phyloP scores from a whole-genome alignment of 495 filamentous ascomycete species.

The Ramalina intermedia region DNA sequence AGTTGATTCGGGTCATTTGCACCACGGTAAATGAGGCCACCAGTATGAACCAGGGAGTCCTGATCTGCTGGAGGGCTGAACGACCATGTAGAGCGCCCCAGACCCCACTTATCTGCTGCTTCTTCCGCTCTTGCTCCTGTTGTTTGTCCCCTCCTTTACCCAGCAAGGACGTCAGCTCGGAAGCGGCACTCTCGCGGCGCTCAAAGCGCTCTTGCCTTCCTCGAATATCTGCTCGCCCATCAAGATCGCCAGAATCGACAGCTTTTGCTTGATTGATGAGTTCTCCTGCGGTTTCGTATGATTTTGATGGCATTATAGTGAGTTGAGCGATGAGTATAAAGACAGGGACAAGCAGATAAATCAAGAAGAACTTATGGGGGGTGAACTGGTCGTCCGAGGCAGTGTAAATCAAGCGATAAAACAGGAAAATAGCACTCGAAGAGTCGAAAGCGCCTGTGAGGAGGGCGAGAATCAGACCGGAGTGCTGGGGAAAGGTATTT shows the following conservation, averaged over 20 bases:
- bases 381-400: constrained; percentile 32
- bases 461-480: constrained; percentile 50
- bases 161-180: constrained; percentile 61
- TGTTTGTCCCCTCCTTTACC: constrained; percentile 36
- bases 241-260: constrained; percentile 39
- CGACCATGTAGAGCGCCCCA: constrained; percentile 80
- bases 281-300: constrained; percentile 46
- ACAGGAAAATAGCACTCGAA: constrained; percentile 50
- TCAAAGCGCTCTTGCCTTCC: constrained; percentile 46
- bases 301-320: constrained; percentile 44
- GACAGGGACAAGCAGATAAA: constrained; percentile 44
- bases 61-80: constrained; percentile 60
- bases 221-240: constrained; percentile 19
- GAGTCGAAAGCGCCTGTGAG: constrained; percentile 62
- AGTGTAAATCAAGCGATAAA: constrained; percentile 48
- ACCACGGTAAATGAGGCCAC: constrained; percentile 78
- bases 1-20: constrained; percentile 94
- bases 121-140: constrained; percentile 34
- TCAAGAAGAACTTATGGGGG: constrained; percentile 49
- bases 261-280: constrained; percentile 54
- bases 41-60: constrained; percentile 72
- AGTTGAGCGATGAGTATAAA: constrained; percentile 40
- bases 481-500: constrained; percentile 53
- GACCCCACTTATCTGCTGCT: constrained; percentile 52
- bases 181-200: constrained; percentile 52